phyloP scores from a whole-genome alignment of 2,329 filamentous ascomycete species.

The Diplodia scrobiculata region DNA sequence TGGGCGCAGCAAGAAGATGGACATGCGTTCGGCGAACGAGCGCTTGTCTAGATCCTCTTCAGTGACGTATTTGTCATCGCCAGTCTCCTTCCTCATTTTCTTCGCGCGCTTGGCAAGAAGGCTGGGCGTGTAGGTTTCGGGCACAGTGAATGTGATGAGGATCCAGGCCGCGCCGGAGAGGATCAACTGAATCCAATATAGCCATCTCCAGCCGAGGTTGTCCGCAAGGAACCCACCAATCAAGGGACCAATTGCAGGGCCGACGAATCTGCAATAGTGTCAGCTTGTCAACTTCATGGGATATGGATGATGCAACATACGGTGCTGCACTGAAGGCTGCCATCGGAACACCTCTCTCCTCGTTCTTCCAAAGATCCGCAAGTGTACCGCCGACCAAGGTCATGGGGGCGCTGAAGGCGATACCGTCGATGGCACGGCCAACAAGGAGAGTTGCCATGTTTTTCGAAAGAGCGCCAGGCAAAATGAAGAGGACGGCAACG shows the following conservation, averaged over 20 bases:
- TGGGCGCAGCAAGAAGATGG: slow-evolving; percentile 75
- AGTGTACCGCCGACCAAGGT: slow-evolving; percentile 81
- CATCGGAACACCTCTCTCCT: slow-evolving; percentile 85
- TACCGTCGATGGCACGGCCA: slow-evolving; percentile 75
- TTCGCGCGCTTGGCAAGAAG: slow-evolving; percentile 71
- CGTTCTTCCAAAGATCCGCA: slow-evolving; percentile 79
- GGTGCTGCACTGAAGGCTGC: slow-evolving; percentile 81
- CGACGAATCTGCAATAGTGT: slow-evolving; percentile 60
- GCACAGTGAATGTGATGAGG: slow-evolving; percentile 82
- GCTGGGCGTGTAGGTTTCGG: slow-evolving; percentile 83
- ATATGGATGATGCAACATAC: background rate
- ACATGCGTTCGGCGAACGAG: slow-evolving; percentile 67
- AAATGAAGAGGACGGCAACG: slow-evolving; percentile 74
- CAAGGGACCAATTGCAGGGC: slow-evolving; percentile 67
- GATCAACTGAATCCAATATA: slow-evolving; percentile 87
- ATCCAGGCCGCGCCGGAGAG: slow-evolving; percentile 69
- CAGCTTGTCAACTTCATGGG: background rate
- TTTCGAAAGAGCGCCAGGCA: slow-evolving; percentile 74
- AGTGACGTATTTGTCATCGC: slow-evolving; percentile 69
- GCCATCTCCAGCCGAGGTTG: slow-evolving; percentile 73
- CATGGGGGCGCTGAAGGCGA: slow-evolving; percentile 84
- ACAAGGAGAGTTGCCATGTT: slow-evolving; percentile 77
- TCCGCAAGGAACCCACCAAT: slow-evolving; percentile 76
- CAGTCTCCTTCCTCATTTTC: slow-evolving; percentile 70
- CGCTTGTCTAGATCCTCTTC: slow-evolving; percentile 77